Percentiles rank a stretch among this genome's conserved stretches.
Conservation (phyloP, 345 rosid genomes). For the Lepidium didymum region DNA sequence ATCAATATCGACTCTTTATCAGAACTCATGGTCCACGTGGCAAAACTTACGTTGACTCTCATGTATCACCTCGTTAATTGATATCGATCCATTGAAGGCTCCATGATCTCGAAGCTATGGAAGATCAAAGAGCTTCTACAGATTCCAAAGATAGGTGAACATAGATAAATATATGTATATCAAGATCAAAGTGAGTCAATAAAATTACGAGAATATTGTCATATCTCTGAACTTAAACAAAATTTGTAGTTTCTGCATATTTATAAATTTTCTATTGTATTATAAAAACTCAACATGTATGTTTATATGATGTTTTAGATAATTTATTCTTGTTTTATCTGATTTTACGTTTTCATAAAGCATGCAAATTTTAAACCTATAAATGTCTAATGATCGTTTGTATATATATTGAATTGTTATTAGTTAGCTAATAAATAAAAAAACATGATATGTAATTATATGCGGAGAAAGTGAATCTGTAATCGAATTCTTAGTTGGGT, state of each 20-base stretch:
- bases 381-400: too few relatives aligned
- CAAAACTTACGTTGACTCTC: conserved; percentile 70
- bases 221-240: not conserved
- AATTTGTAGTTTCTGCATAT: not conserved
- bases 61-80: conserved; percentile 15
- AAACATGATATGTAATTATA: too few relatives aligned
- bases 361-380: too few relatives aligned
- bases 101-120: not conserved
- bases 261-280: not conserved
- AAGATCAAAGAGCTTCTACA: not conserved
- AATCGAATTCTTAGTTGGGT: too few relatives aligned
- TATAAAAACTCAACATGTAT: not conserved
- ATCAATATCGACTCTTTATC: conserved; percentile 67
- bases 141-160: not conserved
- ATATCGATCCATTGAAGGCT: not conserved
- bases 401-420: too few relatives aligned
- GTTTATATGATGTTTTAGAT: not conserved
- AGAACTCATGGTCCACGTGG: conserved; percentile 72
- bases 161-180: not conserved
- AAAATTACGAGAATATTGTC: not conserved
- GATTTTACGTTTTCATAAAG: too few relatives aligned
- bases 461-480: too few relatives aligned
- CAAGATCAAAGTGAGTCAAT: not conserved
- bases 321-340: too few relatives aligned
- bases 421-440: too few relatives aligned